Percentiles rank a stretch among this genome's conserved stretches.
phyloP scores from a whole-genome alignment of 2,329 filamentous ascomycete species.

The Xylariomycetidae sp. region DNA sequence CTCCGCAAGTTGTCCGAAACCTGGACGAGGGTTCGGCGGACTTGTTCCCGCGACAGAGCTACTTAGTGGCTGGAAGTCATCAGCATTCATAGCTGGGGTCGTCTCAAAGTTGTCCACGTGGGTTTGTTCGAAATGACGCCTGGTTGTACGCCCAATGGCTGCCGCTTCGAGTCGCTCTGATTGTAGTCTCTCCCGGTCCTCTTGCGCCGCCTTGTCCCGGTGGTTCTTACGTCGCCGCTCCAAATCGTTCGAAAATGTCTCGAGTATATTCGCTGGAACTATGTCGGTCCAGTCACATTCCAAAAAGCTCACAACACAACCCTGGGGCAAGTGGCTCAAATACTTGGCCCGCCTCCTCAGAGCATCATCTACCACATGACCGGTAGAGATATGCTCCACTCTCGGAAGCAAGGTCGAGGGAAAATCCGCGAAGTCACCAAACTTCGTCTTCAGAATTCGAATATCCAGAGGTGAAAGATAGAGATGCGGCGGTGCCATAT shows the following conservation, averaged over 20 bases:
- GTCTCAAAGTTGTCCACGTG: slow-evolving; percentile 35
- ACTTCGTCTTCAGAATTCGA: slow-evolving; percentile 83
- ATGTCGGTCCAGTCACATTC: slow-evolving; percentile 96
- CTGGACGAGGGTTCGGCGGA: slow-evolving; percentile 53
- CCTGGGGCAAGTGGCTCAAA: slow-evolving; percentile 77
- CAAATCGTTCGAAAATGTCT: slow-evolving; percentile 70
- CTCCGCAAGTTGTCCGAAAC: slow-evolving; percentile 66
- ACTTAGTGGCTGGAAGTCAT: slow-evolving; percentile 66
- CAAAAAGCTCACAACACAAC: slow-evolving; percentile 86
- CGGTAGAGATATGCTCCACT: slow-evolving; percentile 84
- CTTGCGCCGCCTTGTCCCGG: slow-evolving; percentile 75
- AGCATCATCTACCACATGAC: slow-evolving; percentile 81
- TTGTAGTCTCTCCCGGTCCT: slow-evolving; percentile 78
- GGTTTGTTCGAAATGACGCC: slow-evolving; percentile 33
- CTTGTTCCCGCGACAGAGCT: slow-evolving; percentile 44
- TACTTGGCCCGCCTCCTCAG: slow-evolving; percentile 83
- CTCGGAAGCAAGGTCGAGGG: slow-evolving; percentile 81
- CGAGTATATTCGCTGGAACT: slow-evolving; percentile 69
- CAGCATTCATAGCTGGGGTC: slow-evolving; percentile 41
- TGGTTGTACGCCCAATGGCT: slow-evolving; percentile 53
- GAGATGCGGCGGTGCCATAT: slow-evolving; percentile 79
- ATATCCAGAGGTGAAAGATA: slow-evolving; percentile 91
- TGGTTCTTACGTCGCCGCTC: slow-evolving; percentile 72
- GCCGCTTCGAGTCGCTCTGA: slow-evolving; percentile 77
- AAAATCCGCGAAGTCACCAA: slow-evolving; percentile 76